phyloP scores from a whole-genome alignment of 73 alveolate species.

The Tetrahymena thermophila region DNA sequence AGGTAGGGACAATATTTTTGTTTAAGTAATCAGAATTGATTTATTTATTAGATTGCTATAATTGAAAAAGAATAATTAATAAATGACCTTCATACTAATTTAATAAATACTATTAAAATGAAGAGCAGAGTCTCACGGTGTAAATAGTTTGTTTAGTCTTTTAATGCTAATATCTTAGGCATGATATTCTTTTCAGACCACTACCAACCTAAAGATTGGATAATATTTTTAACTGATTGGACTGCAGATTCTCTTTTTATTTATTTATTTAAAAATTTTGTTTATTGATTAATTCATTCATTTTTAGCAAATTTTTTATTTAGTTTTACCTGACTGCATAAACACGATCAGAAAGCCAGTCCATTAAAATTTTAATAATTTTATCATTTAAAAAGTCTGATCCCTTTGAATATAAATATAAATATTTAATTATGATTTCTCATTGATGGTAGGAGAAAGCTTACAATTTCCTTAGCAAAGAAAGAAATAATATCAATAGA shows the following conservation, averaged over 20 bases:
- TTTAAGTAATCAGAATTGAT: slow-evolving; percentile 14
- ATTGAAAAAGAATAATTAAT: not conserved
- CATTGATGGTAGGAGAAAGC: not conserved
- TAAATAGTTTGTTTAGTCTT: slow-evolving; percentile 7
- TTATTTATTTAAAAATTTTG: not conserved
- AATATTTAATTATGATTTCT: not conserved
- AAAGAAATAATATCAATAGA: slow-evolving; percentile 33
- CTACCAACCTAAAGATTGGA: slow-evolving; percentile 7
- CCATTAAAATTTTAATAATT: slow-evolving; percentile 25
- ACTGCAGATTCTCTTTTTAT: slow-evolving; percentile 7
- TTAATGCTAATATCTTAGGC: slow-evolving; percentile 14
- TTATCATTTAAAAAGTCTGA: slow-evolving; percentile 25
- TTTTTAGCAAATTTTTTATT: no score
- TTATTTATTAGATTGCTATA: slow-evolving; percentile 12
- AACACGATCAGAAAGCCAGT: slow-evolving; percentile 41
- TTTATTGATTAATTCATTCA: not conserved
- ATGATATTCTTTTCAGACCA: slow-evolving; percentile 38
- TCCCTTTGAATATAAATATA: not conserved
- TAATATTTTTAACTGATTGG: slow-evolving; percentile 12
- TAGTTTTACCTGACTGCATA: slow-evolving; percentile 15
- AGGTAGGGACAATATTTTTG: slow-evolving; percentile 9
- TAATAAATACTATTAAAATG: slow-evolving; percentile 10
- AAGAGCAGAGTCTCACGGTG: slow-evolving; percentile 37
- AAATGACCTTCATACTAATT: not conserved
- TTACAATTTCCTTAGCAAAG: slow-evolving; percentile 34